phyloP scores from a whole-genome alignment of 495 filamentous ascomycete genomes.

The Aspergillus panamensis region DNA sequence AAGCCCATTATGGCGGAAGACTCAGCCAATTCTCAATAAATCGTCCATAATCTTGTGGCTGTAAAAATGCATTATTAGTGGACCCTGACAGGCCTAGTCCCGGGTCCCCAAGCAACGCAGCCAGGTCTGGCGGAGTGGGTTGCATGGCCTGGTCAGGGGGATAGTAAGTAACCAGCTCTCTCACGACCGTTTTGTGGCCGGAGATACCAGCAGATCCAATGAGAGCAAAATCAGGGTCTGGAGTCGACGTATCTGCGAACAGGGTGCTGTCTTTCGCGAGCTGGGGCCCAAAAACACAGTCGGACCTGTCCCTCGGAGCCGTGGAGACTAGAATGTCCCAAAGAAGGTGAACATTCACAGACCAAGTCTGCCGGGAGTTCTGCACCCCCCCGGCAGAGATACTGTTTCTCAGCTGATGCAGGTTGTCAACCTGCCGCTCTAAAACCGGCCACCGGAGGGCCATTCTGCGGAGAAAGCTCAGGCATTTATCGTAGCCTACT shows the following conservation, averaged over 20 bases:
- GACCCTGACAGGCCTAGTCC: not conserved
- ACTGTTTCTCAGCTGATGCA: constrained; percentile 2
- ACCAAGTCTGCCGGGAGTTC: constrained; percentile 10
- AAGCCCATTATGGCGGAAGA: not conserved
- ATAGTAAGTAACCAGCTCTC: constrained; percentile 9
- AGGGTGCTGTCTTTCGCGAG: constrained; percentile 5
- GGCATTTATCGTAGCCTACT: constrained; percentile 8
- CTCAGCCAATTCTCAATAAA: constrained; percentile 12
- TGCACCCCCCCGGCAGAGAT: constrained; percentile 12
- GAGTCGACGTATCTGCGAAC: not conserved
- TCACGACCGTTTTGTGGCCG: constrained; percentile 11
- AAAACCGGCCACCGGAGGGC: constrained; percentile 10
- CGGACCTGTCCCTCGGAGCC: not conserved
- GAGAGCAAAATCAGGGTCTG: constrained; percentile 7
- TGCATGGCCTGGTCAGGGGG: constrained; percentile 7
- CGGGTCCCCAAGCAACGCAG: constrained; percentile 8
- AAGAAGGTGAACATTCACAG: constrained; percentile 9
- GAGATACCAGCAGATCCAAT: constrained; percentile 13
- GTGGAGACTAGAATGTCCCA: constrained; percentile 8
- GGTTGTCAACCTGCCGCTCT: constrained; percentile 10
- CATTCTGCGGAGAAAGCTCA: constrained; percentile 3
- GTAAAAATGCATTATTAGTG: constrained; percentile 5
- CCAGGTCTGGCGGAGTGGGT: constrained; percentile 5
- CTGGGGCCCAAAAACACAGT: constrained; percentile 2
- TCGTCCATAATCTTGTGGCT: constrained; percentile 12